Evolutionary conservation across 140 eudicot species (phyloP).

Genomic region (Flaveria floridana): DNA sequence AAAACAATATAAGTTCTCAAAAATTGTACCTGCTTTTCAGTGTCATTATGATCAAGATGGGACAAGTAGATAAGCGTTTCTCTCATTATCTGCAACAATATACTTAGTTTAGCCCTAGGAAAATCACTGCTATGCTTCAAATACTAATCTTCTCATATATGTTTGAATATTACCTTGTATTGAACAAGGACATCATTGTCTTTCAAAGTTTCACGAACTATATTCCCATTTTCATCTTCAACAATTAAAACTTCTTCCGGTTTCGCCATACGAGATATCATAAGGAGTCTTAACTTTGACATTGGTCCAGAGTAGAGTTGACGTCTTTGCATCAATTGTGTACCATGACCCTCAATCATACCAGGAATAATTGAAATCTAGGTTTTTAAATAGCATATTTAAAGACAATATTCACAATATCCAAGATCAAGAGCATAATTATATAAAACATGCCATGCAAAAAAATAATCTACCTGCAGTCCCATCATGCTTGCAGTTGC

Average conservation of each 20-base stretch:
- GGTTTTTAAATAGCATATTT: conserved; percentile 3
- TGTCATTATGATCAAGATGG: conserved; percentile 97
- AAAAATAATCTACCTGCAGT: conserved; percentile 58
- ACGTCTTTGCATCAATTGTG: conserved; percentile 73
- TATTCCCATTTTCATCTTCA: conserved; percentile 98
- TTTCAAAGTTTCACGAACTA: conserved; percentile 97
- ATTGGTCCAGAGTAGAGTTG: conserved; percentile 80
- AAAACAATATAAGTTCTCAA: conserved; percentile 13
- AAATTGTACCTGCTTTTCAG: conserved; percentile 82
- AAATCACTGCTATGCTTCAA: not conserved
- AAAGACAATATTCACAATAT: conserved; percentile 16
- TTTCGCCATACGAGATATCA: conserved; percentile 98
- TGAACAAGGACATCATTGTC: conserved; percentile 98
- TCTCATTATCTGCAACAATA: conserved; percentile 76
- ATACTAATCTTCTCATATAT: not conserved
- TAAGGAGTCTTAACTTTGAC: conserved; percentile 82
- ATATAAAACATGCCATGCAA: not conserved
- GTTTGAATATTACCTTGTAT: conserved; percentile 63
- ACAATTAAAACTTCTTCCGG: conserved; percentile 98
- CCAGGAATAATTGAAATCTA: conserved; percentile 63
- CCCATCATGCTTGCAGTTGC: conserved; percentile 88
- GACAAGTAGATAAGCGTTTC: conserved; percentile 90
- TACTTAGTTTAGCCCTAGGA: conserved; percentile 10
- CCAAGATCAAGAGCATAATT: not conserved
- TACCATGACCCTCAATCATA: conserved; percentile 67